A percentile compares a stretch with the other conserved stretches of the same genome.
Conservation (phyloP, 805 yeast species). For the Pichia ethanolica region DNA sequence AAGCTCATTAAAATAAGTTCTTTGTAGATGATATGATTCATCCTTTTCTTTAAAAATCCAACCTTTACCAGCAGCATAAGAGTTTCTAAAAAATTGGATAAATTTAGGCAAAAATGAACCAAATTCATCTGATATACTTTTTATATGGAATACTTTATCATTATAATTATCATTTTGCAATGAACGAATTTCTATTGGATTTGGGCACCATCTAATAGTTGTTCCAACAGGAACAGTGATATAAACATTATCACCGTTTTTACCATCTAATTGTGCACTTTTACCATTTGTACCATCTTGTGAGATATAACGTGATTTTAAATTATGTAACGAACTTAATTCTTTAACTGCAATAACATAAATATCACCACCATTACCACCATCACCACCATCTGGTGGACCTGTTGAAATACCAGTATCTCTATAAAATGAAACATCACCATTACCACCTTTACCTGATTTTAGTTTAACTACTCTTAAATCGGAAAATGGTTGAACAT, state of each 20-base stretch:
- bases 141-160: slow-evolving; percentile 20
- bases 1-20: slow-evolving; percentile 60
- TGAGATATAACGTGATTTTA: slow-evolving; percentile 64
- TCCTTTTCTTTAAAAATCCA: slow-evolving; percentile 83
- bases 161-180: slow-evolving; percentile 14
- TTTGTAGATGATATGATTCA: slow-evolving; percentile 57
- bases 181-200: slow-evolving; percentile 41
- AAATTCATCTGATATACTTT: slow-evolving; percentile 19
- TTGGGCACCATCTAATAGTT: slow-evolving; percentile 74
- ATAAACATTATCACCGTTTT: slow-evolving; percentile 68
- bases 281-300: slow-evolving; percentile 66
- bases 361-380: slow-evolving; percentile 87
- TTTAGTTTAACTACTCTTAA: slow-evolving; percentile 55
- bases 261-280: slow-evolving; percentile 78
- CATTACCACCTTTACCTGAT: slow-evolving; percentile 88
- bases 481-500: slow-evolving; percentile 47
- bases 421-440: slow-evolving; percentile 75
- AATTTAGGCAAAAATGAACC: slow-evolving; percentile 28
- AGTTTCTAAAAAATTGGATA: slow-evolving; percentile 56
- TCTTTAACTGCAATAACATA: slow-evolving; percentile 77
- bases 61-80: slow-evolving; percentile 67
- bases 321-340: slow-evolving; percentile 59
- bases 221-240: slow-evolving; percentile 93
- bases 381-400: slow-evolving; percentile 99
- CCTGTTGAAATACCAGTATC: slow-evolving; percentile 83